phyloP scores from a whole-genome alignment of 2,329 filamentous ascomycete species.

The Sarocladium oryzae region DNA sequence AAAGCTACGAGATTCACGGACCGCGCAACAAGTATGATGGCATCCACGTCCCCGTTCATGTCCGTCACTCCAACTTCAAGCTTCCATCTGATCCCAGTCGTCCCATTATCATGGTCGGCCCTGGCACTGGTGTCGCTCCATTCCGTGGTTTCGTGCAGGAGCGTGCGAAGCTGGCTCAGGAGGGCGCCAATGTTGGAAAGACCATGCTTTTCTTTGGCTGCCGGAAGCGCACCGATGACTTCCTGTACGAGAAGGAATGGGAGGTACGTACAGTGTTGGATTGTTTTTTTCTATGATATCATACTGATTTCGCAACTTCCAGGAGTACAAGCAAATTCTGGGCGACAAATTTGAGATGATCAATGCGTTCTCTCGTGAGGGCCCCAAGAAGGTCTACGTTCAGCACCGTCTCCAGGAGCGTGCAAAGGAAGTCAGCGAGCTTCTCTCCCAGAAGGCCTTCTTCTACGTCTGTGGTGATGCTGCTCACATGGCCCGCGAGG shows the following conservation, averaged over 20 bases:
- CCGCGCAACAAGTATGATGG: conserved; percentile 97
- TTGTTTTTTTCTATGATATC: not conserved
- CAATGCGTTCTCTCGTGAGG: conserved; percentile 91
- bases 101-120: conserved; percentile 92
- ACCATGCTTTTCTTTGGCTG: conserved; percentile 95
- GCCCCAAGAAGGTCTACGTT: conserved; percentile 86
- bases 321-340: conserved; percentile 78
- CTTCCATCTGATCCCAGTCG: conserved; percentile 90
- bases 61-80: conserved; percentile 99
- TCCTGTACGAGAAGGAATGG: conserved; percentile 88
- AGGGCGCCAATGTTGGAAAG: conserved; percentile 76
- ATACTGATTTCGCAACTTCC: conserved; percentile 13
- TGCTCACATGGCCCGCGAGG: conserved; percentile 92
- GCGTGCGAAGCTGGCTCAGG: conserved; percentile 72
- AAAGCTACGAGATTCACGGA: conserved; percentile 80
- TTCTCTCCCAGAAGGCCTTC: conserved; percentile 81
- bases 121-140: conserved; percentile 91
- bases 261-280: conserved; percentile 54
- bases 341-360: conserved; percentile 87
- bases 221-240: conserved; percentile 81
- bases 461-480: conserved; percentile 99
- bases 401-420: conserved; percentile 86
- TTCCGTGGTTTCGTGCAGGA: conserved; percentile 96
- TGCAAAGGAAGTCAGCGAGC: conserved; percentile 76
- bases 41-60: conserved; percentile 88